phyloP scores from a whole-genome alignment of 1,284 basidiomycete species.

The Cryptococcus depauperatus region DNA sequence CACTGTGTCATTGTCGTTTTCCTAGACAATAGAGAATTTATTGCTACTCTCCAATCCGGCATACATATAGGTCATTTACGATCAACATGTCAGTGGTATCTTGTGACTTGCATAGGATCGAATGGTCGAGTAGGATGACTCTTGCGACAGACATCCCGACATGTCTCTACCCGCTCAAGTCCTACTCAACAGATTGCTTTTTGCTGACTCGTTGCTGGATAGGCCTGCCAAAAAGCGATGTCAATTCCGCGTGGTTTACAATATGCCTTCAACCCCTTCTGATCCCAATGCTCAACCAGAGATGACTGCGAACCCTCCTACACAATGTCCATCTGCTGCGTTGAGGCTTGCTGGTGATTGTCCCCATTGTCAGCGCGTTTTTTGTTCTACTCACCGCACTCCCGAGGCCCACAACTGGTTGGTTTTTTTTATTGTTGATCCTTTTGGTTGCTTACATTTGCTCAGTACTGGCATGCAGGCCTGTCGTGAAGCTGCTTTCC shows the following conservation, averaged over 20 bases:
- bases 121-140: too few relatives aligned
- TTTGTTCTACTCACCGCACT: constrained; percentile 44
- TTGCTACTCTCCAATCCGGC: too few relatives aligned
- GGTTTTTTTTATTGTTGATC: constrained; percentile 14
- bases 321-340: constrained; percentile 43
- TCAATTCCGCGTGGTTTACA: constrained; percentile 44
- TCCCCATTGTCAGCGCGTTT: constrained; percentile 44
- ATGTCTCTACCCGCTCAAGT: too few relatives aligned
- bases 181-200: too few relatives aligned
- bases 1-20: too few relatives aligned
- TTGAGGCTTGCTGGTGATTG: constrained; percentile 45
- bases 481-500: constrained; percentile 46
- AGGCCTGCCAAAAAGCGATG: constrained; percentile 46
- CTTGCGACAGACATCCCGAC: too few relatives aligned
- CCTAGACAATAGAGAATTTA: too few relatives aligned
- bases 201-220: too few relatives aligned
- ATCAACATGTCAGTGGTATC: too few relatives aligned
- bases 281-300: constrained; percentile 21
- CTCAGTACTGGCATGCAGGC: constrained; percentile 42
- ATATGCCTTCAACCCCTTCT: constrained; percentile 35
- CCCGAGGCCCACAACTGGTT: constrained; percentile 47
- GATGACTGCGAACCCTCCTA: constrained; percentile 37
- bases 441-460: constrained; percentile 8
- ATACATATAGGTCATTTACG: too few relatives aligned
- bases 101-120: too few relatives aligned